Conservation (phyloP, 352 stramenopile genomes). For the Peronospora belbahrii region DNA sequence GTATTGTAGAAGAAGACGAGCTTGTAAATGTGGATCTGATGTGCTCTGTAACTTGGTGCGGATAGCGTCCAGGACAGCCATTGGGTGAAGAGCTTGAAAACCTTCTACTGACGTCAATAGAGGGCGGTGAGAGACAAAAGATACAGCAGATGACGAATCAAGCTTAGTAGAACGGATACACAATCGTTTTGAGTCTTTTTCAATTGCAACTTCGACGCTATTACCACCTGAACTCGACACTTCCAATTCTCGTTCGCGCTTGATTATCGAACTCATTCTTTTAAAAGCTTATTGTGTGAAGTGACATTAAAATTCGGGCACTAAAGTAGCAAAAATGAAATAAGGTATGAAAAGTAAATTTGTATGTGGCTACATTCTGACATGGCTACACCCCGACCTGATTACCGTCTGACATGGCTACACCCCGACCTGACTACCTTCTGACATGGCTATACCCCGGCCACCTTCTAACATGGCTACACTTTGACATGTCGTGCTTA, state of each 20-base stretch:
- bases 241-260: conserved; percentile 21
- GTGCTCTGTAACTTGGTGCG: conserved; percentile 31
- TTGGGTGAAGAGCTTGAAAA: conserved; percentile 12
- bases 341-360: too few relatives aligned
- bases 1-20: conserved; percentile 50
- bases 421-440: too few relatives aligned
- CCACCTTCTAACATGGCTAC: too few relatives aligned
- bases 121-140: background rate
- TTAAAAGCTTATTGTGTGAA: background rate
- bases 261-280: conserved; percentile 15
- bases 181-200: conserved; percentile 13
- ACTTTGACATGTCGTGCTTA: too few relatives aligned
- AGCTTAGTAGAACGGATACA: conserved; percentile 7
- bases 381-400: too few relatives aligned
- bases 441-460: too few relatives aligned
- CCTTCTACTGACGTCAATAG: conserved; percentile 3
- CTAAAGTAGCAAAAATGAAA: too few relatives aligned
- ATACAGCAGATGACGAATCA: conserved; percentile 5
- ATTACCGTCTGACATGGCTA: too few relatives aligned
- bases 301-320: too few relatives aligned
- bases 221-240: conserved; percentile 8
- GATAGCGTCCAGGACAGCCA: conserved; percentile 31
- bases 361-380: too few relatives aligned
- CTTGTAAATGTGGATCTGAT: conserved; percentile 53
- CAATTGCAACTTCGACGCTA: conserved; percentile 1